These are phyloP conservation scores for Cladosporium sp. DNA, from an alignment of 2,329 filamentous ascomycete species.

Conservation along the genomic window DNA sequence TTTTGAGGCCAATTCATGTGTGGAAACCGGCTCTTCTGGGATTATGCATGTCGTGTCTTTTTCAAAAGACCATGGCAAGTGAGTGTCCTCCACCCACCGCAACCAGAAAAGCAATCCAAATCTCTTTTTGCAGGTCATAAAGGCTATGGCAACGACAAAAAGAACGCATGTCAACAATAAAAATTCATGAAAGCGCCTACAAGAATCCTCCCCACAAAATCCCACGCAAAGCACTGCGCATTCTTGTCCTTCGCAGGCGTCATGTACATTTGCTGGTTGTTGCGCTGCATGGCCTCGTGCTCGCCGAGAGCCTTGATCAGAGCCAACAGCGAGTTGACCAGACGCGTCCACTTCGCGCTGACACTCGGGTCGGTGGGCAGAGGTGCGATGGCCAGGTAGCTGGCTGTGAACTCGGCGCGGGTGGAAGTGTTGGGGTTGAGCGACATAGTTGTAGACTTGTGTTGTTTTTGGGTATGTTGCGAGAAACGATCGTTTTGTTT, in stretches of 20 bases:
- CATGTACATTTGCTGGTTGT: conserved; percentile 38
- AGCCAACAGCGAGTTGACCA: conserved; percentile 23
- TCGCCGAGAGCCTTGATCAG: conserved; percentile 33
- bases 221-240: conserved; percentile 41
- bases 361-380: conserved; percentile 25
- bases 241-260: conserved; percentile 39
- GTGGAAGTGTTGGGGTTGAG: conserved; percentile 32
- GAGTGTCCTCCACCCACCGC: too few relatives aligned
- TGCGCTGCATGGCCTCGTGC: conserved; percentile 37
- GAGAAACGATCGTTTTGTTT: not conserved
- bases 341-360: conserved; percentile 25
- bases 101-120: too few relatives aligned
- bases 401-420: conserved; percentile 32
- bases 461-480: not conserved
- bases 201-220: conserved; percentile 36
- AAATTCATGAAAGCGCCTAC: not conserved
- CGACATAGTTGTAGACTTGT: not conserved
- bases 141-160: too few relatives aligned
- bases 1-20: too few relatives aligned
- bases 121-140: too few relatives aligned
- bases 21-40: too few relatives aligned
- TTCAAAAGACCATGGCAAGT: too few relatives aligned
- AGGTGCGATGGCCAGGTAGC: conserved; percentile 20
- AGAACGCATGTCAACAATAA: not conserved
- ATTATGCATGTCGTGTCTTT: too few relatives aligned